Evolutionary conservation across 352 stramenopile genomes (phyloP).

Genomic region (Phytophthora megakarya): DNA sequence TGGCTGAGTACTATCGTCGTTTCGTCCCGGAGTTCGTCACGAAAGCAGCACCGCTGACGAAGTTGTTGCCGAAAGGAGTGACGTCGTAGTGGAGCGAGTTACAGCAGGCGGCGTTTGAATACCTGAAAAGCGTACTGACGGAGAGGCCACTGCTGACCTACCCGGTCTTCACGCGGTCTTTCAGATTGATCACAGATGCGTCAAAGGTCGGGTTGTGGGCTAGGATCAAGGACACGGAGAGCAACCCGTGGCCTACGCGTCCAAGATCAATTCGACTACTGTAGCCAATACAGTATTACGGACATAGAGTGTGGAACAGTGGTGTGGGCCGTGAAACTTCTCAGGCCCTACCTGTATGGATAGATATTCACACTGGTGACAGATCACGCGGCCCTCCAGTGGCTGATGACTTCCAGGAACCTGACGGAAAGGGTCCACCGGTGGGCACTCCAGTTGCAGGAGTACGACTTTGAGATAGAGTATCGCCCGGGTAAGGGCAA

Average conservation of each 20-base stretch:
- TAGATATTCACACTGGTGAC: not conserved
- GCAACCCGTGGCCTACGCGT: slow-evolving; percentile 30
- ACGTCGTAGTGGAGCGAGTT: slow-evolving; percentile 26
- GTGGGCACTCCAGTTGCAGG: not conserved
- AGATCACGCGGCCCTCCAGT: slow-evolving; percentile 4
- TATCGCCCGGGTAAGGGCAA: no score
- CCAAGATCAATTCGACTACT: slow-evolving; percentile 19
- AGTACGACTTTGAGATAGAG: not conserved
- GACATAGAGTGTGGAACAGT: not conserved
- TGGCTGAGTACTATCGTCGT: slow-evolving; percentile 33
- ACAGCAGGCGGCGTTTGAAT: slow-evolving; percentile 24
- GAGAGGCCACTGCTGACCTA: slow-evolving; percentile 4
- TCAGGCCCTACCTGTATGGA: not conserved
- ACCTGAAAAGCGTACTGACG: slow-evolving; percentile 14
- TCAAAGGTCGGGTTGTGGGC: slow-evolving; percentile 23
- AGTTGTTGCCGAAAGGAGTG: slow-evolving; percentile 20
- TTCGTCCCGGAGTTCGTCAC: slow-evolving; percentile 30
- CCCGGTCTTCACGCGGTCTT: slow-evolving; percentile 33
- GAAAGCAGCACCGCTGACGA: slow-evolving; percentile 23
- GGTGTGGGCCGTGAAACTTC: not conserved
- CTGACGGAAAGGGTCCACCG: not conserved
- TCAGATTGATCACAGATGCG: slow-evolving; percentile 35
- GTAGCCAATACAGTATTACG: not conserved
- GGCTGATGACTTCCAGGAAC: not conserved
- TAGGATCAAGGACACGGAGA: slow-evolving; percentile 18